Evolutionary conservation across 352 stramenopile species (phyloP), one percentile per base, ranked within the genome.

Genomic region (Saprolegnia diclina): DNA sequence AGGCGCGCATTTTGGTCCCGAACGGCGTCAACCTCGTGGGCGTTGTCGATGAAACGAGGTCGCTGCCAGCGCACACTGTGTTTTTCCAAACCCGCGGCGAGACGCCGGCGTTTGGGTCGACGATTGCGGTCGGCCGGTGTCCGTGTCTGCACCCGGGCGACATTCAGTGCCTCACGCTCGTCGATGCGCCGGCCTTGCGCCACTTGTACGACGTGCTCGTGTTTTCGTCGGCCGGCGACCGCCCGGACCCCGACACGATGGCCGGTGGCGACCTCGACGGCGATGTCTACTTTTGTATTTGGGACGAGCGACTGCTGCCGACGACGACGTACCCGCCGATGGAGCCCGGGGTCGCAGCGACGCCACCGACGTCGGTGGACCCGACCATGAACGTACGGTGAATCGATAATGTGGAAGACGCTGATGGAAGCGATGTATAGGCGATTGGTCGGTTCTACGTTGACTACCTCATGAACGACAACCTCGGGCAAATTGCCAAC

Each of bases 231-330:
- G 59, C 78, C 50, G 87, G 87, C 11, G 74, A 72, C 21, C 80
- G 85, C 26, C 85, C 87, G 6, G 83, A 92, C 67, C 80, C 87
- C 40, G 82, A 92, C 50, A 86, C 90, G 71, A 92, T 84, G 69
- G 89, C 85, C 10, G 85, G 87, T 14, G 85, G 87, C 11, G 87
- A 94, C 66, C 77, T 94, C 35, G 85, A 94, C 38, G 87, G 87
- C 6, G 87, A 94, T 22, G 74, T 88, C 29, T 94, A 90, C 66
- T 81, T 85, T 5, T 81, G 90, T 9, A 90, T 94, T 71, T 94
- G 87, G 87, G 87, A 94, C 59, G 55, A 88, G 26, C 74, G 78
- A 0, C 76, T 94, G 18, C 80, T 94, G 56, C 87, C 85, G 16
- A 63, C 53, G 13, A 74, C 67, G 54, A 52, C 77, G 16, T 67